These are phyloP conservation scores for Crassisporium funariophilum DNA, from an alignment of 768 basidiomycete species.

Conservation along the genomic window DNA sequence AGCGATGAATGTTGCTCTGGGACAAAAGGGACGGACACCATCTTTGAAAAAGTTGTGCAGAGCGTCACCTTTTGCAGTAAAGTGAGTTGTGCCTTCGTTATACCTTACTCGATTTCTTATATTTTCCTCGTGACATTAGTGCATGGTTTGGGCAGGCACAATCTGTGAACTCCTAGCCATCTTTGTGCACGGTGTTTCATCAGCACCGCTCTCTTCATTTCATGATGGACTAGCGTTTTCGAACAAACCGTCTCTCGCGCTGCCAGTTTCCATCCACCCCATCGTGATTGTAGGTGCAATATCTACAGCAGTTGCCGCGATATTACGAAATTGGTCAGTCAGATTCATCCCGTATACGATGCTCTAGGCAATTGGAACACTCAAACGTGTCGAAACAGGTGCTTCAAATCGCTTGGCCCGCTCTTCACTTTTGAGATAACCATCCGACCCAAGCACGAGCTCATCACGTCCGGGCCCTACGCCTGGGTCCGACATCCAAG, in stretches of 20 bases:
- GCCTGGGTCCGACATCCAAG: conserved; percentile 47
- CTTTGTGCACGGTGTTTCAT: background rate
- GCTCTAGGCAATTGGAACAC: conserved; percentile 1
- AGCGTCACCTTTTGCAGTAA: conserved; percentile 40
- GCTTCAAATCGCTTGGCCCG: conserved; percentile 39
- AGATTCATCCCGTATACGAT: background rate
- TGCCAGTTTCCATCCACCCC: conserved; percentile 18
- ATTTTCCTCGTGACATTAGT: conserved; percentile 15
- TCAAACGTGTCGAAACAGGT: conserved; percentile 24
- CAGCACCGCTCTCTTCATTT: conserved; percentile 5
- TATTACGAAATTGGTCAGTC: conserved; percentile 34
- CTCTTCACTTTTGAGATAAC: conserved; percentile 49
- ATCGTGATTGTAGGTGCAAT: conserved; percentile 27
- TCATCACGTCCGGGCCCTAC: conserved; percentile 46
- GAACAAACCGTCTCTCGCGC: background rate
- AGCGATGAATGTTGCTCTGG: conserved; percentile 33
- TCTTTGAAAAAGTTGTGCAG: conserved; percentile 39
- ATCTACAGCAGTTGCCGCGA: conserved; percentile 27
- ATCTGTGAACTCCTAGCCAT: conserved; percentile 17
- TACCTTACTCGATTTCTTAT: conserved; percentile 2
- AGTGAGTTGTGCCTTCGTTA: conserved; percentile 19
- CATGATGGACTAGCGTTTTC: conserved; percentile 6
- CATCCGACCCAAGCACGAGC: conserved; percentile 40
- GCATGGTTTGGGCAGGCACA: conserved; percentile 32
- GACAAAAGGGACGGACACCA: conserved; percentile 27